Conservation (phyloP, 2,329 filamentous ascomycete genomes). For the Allantophomopsis lycopodina region DNA sequence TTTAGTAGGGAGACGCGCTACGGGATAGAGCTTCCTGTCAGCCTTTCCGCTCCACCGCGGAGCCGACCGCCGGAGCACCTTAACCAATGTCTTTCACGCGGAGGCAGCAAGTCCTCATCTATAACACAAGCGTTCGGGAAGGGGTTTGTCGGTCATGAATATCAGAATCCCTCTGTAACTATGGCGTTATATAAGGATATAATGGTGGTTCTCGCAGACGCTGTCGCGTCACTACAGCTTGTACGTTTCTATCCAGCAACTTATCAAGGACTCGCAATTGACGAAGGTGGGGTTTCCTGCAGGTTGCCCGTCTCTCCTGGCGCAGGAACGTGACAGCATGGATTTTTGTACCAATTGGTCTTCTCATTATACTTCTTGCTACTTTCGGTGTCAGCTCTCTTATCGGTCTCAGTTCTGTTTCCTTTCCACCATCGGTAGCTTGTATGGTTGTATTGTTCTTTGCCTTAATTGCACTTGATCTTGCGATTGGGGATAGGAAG, state of each 20-base stretch:
- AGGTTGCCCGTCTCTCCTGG: conserved; percentile 17
- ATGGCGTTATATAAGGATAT: no score
- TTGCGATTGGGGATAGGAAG: conserved; percentile 29
- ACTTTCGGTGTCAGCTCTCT: conserved; percentile 26
- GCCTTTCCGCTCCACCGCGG: no score
- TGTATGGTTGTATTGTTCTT: conserved; percentile 40
- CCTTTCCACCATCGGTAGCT: conserved; percentile 46
- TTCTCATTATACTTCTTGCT: conserved; percentile 22
- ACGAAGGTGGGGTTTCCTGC: neutral
- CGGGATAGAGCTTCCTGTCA: no score
- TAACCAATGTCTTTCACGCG: no score
- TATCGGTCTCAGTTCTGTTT: conserved; percentile 29
- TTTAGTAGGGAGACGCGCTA: no score
- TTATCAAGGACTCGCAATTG: neutral
- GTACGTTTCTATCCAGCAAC: neutral
- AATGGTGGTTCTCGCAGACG: neutral
- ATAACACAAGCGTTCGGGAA: no score
- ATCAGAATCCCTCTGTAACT: no score
- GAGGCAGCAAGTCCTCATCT: no score
- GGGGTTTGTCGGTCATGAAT: no score
- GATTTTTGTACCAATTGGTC: conserved; percentile 33
- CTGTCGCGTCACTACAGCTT: neutral
- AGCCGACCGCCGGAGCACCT: no score
- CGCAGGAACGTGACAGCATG: conserved; percentile 23
- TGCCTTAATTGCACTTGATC: conserved; percentile 30